A percentile compares a stretch with the other conserved stretches of the same genome.
These are phyloP conservation scores for Pythium brachiatum DNA, from an alignment of 352 stramenopile species.

Conservation along the genomic window DNA sequence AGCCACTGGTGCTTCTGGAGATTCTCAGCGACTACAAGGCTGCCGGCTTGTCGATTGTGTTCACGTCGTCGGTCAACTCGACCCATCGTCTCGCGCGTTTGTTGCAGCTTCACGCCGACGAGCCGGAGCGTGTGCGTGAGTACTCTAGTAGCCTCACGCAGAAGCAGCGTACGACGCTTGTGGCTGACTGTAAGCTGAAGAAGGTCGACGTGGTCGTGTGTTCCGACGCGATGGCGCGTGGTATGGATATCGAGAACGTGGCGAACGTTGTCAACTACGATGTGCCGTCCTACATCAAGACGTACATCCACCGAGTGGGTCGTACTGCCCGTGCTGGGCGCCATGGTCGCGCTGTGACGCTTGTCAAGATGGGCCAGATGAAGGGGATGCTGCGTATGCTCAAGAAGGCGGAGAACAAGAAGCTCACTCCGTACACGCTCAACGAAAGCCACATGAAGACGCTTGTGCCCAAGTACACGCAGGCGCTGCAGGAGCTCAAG, in stretches of 20 bases:
- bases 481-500: conserved; percentile 71
- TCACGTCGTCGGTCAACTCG: conserved; percentile 95
- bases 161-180: conserved; percentile 71
- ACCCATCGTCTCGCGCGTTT: conserved; percentile 94
- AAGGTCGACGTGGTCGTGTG: conserved; percentile 84
- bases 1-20: conserved; percentile 93
- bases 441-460: conserved; percentile 78
- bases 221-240: conserved; percentile 91
- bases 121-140: conserved; percentile 63
- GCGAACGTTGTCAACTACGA: conserved; percentile 95
- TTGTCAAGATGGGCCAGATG: conserved; percentile 83
- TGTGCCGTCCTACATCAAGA: conserved; percentile 89
- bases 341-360: conserved; percentile 66
- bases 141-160: conserved; percentile 82
- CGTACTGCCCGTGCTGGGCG: conserved; percentile 81
- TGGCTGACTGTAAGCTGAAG: conserved; percentile 71
- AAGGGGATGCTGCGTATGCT: conserved; percentile 82
- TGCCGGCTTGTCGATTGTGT: conserved; percentile 89
- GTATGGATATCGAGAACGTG: conserved; percentile 92
- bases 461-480: conserved; percentile 68
- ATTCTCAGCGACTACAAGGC: conserved; percentile 83
- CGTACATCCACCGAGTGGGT: conserved; percentile 88
- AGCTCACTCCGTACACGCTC: conserved; percentile 61
- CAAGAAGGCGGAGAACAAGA: conserved; percentile 79
- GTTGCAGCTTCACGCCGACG: conserved; percentile 84